Conservation (phyloP, 306 rosid species). For the Quercus agrifolia region DNA sequence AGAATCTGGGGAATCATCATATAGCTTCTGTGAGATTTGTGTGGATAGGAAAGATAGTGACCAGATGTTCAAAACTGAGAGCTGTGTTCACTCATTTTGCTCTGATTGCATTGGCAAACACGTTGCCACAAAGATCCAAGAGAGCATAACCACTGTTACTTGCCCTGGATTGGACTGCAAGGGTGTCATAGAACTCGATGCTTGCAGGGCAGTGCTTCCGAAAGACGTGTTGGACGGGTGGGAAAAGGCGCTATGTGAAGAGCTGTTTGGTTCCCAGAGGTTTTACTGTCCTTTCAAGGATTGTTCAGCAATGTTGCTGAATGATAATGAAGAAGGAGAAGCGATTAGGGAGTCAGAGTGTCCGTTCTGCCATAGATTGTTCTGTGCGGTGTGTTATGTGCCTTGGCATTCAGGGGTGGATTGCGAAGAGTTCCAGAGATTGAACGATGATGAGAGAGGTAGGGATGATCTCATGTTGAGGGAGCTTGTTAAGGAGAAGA, state of each 20-base stretch:
- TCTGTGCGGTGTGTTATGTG: conserved; percentile 58
- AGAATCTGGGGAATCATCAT: conserved; percentile 7
- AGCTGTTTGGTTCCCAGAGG: conserved; percentile 22
- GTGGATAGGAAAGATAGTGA: conserved; percentile 17
- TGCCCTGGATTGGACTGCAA: conserved; percentile 59
- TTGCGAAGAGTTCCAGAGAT: conserved; percentile 41
- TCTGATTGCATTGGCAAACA: conserved; percentile 44
- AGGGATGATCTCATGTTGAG: conserved; percentile 41
- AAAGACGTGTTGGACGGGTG: conserved; percentile 38
- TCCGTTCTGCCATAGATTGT: conserved; percentile 54
- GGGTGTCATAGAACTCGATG: conserved; percentile 33
- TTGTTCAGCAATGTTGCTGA: conserved; percentile 47
- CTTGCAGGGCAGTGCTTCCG: conserved; percentile 42
- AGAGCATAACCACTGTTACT: conserved; percentile 25
- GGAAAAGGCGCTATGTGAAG: conserved; percentile 44
- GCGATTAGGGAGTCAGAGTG: conserved; percentile 34
- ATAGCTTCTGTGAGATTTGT: conserved; percentile 46
- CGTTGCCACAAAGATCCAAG: conserved; percentile 46
- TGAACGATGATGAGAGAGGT: conserved; percentile 35
- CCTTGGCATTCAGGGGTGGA: conserved; percentile 53
- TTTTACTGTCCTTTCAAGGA: conserved; percentile 59
- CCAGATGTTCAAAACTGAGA: conserved; percentile 32
- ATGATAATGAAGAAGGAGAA: conserved; percentile 13
- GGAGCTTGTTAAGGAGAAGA: conserved; percentile 31
- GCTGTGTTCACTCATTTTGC: conserved; percentile 53